These are phyloP conservation scores for Prunus armeniaca DNA, from an alignment of 306 rosid species.

Conservation along the genomic window DNA sequence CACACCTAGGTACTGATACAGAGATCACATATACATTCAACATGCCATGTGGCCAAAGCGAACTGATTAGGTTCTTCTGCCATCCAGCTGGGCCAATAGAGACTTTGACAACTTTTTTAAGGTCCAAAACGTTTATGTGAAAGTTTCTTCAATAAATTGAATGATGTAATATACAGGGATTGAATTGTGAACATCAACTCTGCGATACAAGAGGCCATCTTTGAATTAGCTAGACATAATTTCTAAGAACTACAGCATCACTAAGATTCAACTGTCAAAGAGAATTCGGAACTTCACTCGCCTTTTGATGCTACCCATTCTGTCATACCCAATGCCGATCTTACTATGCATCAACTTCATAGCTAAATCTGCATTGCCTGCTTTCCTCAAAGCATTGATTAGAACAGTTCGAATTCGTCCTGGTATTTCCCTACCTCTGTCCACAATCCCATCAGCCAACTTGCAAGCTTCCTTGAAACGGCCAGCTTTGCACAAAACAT, in stretches of 20 bases:
- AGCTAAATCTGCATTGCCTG: conserved; percentile 77
- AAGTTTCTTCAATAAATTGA: conserved; percentile 9
- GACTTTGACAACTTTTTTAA: neutral
- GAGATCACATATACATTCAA: neutral
- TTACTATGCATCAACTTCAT: conserved; percentile 86
- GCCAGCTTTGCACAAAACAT: conserved; percentile 67
- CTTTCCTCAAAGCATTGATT: conserved; percentile 81
- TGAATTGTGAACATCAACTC: neutral
- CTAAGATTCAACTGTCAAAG: conserved; percentile 25
- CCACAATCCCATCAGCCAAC: conserved; percentile 89
- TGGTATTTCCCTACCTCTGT: conserved; percentile 83
- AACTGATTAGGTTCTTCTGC: neutral
- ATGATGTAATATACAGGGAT: conserved; percentile 1
- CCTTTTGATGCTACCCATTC: conserved; percentile 67
- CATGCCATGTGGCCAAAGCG: neutral
- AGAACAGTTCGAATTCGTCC: conserved; percentile 69
- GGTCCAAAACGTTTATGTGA: neutral
- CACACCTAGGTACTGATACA: neutral
- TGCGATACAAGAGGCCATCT: neutral
- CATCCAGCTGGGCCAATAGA: neutral
- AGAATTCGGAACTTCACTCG: conserved; percentile 78
- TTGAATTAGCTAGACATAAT: neutral
- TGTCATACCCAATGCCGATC: conserved; percentile 89
- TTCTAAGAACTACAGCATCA: neutral
- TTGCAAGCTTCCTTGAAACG: conserved; percentile 87